A percentile compares a stretch with the other conserved stretches of the same genome.
phyloP scores from a whole-genome alignment of 202 grass and related monocot species.

The Miscanthus sacchariflorus region DNA sequence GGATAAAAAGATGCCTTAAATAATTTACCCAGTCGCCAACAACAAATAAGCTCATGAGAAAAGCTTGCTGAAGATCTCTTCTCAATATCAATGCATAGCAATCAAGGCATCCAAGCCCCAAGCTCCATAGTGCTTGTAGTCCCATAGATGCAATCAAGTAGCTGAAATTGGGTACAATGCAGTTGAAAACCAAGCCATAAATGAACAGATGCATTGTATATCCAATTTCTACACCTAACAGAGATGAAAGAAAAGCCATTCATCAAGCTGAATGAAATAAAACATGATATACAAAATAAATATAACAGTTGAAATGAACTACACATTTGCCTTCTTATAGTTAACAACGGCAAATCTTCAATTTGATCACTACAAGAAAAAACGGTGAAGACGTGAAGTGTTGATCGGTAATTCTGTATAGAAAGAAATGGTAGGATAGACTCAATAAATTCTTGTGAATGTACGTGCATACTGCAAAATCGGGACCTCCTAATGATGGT shows the following conservation, averaged over 20 bases:
- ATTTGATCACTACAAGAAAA: background rate
- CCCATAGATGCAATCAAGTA: slow-evolving; percentile 94
- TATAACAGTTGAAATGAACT: background rate
- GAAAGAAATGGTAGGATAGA: background rate
- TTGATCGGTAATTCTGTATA: background rate
- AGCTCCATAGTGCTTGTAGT: slow-evolving; percentile 89
- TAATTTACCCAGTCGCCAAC: slow-evolving; percentile 85
- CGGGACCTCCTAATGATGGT: background rate
- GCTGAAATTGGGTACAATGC: slow-evolving; percentile 58
- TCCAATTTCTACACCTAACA: background rate
- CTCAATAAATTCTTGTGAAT: background rate
- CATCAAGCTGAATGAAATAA: background rate
- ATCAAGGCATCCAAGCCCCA: slow-evolving; percentile 89
- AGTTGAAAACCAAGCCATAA: slow-evolving; percentile 20
- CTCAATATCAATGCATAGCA: slow-evolving; percentile 70
- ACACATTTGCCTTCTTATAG: slow-evolving; percentile 13
- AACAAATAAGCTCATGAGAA: slow-evolving; percentile 88
- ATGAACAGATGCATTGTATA: background rate
- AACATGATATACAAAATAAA: background rate
- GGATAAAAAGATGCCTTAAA: background rate
- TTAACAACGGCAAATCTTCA: background rate
- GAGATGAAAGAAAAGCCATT: background rate
- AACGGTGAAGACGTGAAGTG: background rate
- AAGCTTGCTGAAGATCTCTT: slow-evolving; percentile 74
- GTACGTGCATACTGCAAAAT: background rate